phyloP scores from a whole-genome alignment of 371 early-diverging fungal species.

The Haplosporangium sp. region DNA sequence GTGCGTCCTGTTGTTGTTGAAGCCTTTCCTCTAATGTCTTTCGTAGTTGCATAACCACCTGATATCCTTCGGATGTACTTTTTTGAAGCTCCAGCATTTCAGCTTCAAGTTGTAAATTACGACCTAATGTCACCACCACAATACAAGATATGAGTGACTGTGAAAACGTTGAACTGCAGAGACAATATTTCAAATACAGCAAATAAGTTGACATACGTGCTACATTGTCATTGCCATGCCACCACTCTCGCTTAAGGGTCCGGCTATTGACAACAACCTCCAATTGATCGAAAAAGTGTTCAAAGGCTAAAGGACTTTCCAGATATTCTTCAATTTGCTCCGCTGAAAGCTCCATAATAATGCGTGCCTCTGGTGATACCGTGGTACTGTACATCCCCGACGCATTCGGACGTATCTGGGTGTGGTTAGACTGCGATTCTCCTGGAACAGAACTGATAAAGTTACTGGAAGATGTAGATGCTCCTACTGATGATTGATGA shows the following conservation, averaged over 20 bases:
- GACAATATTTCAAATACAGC: neutral
- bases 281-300: constrained; percentile 65
- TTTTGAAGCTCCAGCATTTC: constrained; percentile 58
- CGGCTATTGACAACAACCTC: constrained; percentile 65
- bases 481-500: neutral
- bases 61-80: constrained; percentile 58
- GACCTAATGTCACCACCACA: constrained; percentile 49
- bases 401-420: constrained; percentile 13
- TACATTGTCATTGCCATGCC: constrained; percentile 68
- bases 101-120: constrained; percentile 62
- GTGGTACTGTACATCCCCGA: constrained; percentile 10
- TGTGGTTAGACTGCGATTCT: constrained; percentile 10
- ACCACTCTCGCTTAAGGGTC: constrained; percentile 64
- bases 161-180: neutral
- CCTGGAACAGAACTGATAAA: neutral
- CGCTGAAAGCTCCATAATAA: constrained; percentile 24
- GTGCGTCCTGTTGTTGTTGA: constrained; percentile 67
- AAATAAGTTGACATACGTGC: constrained; percentile 58
- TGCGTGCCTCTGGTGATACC: constrained; percentile 40
- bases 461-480: neutral
- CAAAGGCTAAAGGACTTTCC: constrained; percentile 65
- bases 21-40: constrained; percentile 63
- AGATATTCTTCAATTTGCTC: constrained; percentile 67
- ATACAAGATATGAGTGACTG: neutral
- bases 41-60: constrained; percentile 53